Base-by-base conservation (phyloP, 2,329 filamentous ascomycete species). In the Colletotrichum noveboracense region DNA sequence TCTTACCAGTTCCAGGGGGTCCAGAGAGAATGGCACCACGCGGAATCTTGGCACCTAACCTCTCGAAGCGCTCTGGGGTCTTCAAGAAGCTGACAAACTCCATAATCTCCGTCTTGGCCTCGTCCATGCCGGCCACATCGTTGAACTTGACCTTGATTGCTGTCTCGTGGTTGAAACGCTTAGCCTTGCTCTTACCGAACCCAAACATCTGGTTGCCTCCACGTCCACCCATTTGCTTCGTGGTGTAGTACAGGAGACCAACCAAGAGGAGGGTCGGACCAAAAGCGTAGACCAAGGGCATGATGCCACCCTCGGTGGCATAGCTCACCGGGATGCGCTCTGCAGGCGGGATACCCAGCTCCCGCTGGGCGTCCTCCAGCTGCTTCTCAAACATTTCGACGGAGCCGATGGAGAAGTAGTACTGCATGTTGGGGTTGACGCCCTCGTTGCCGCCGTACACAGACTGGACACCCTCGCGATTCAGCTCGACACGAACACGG, bases 1-100 rank as follows among this genome's bases (percentile, higher is more conserved):
- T 99, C 88, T 99, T 99, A 93, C 97, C 97, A 64, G 97, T 99
- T 89, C 97, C 97, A 4, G 97, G 97, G 69, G 97, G 97, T n/a
- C 97, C 97, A 76, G 96, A 97, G 32, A 99, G 91, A 83, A 99
- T 98, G 65, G 97, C 97, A 81, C 97, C 97, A 78, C 97, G 95
- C 48, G 97, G 97, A 69, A 99, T 99, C 89, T 99, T 99, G 77
- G 97, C 97, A 80, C 97, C 97, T 21, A 99, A 92, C 84, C 94
- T 95, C 87, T 98, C 93, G 86, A 98, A 99, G 78, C 94, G 93
- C 80, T 95, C 94, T 1, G 97, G 97, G 81, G 97, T 94, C 88
- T 98, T 96, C 77, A 99, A 87, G 89, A 99, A 99, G 83, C 94
- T 96, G 79, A 99, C 97, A 81, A 99, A 99, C 85, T 99, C 97